Evolutionary conservation across 2,329 filamentous ascomycete species (phyloP).

Genomic region (Apiospora rasikravindrae): DNA sequence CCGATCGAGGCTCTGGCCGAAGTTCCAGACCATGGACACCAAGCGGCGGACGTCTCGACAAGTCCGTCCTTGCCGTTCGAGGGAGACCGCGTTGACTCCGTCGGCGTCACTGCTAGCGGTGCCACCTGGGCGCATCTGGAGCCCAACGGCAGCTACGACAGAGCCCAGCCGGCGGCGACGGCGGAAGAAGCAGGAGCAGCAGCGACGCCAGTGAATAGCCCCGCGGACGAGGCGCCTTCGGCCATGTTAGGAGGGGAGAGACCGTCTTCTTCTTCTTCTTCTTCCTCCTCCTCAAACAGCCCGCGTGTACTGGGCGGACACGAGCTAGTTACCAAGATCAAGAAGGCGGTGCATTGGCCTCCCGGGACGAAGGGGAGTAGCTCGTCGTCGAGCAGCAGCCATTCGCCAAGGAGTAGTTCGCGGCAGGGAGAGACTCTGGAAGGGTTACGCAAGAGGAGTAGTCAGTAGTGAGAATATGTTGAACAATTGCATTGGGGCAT

Average conservation of each 20-base stretch:
- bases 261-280: neutral
- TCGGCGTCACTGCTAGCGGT: neutral
- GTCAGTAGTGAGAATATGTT: neutral
- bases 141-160: neutral
- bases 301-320: neutral
- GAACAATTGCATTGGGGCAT: neutral
- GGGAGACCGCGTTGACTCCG: neutral
- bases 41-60: neutral
- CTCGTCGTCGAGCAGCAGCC: neutral
- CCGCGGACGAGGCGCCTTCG: neutral
- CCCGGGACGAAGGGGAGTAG: too few relatives aligned
- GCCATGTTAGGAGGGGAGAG: too few relatives aligned
- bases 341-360: neutral
- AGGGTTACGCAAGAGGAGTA: neutral
- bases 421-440: neutral
- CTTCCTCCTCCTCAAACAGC: neutral
- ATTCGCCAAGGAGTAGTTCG: neutral
- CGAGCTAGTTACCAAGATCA: neutral
- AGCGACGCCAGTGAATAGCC: neutral
- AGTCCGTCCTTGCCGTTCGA: neutral
- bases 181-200: neutral
- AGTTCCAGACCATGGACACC: neutral
- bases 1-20: neutral
- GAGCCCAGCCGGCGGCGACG: neutral
- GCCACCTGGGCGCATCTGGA: neutral